Evolutionary conservation across 1,284 basidiomycete species (phyloP), one percentile per base, ranked within the genome.

Genomic region (Heliocybe sulcata): DNA sequence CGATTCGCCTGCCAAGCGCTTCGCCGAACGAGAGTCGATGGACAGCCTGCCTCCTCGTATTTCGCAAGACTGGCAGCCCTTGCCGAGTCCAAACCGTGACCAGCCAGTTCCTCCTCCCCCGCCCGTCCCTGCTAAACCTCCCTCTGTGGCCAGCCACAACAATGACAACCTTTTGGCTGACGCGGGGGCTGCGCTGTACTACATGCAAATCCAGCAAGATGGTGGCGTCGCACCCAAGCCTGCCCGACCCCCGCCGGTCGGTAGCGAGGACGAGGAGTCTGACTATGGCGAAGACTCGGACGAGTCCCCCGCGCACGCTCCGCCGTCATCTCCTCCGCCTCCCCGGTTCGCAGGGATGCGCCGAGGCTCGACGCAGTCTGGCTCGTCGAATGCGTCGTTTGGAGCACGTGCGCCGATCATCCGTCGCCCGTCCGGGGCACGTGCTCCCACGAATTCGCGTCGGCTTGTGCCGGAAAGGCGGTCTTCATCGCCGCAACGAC

Each of bases 351-450:
- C 38, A 20, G 38, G n/a, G 16, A 42, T 42, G 38, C 38, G 38
- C n/a, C 38, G 38, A 6, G 19, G 0, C 20, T 53, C 53, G 56
- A 61, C 19, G 45, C 60, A 22, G 60, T 58, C 27, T 54, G 54
- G 52, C 16, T 27, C 61, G 26, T 56, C 58, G 48, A 51, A 59
- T 31, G 52, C 35, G 59, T 61, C 55, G 52, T 35, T 51, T 56
- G 54, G 54, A 54, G 45, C 52, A 56, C 53, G 53, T 58, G 35
- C 42, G 57, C 55, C 45, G 57, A 59, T 59, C 64, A 68, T 35
- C 16, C 52, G 35, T 59, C 68, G 70, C 51, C 92, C 92, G 16
- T 89, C 89, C 47, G 92, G 91, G 38, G 91, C 92, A 81, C 87
- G 92, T 82, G 90, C 87, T 51, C 84, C 79, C 54, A 75, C 80